A percentile compares a stretch with the other conserved stretches of the same genome.
Conservation (phyloP, 331 rosid species). For the Pyracantha coccinea region DNA sequence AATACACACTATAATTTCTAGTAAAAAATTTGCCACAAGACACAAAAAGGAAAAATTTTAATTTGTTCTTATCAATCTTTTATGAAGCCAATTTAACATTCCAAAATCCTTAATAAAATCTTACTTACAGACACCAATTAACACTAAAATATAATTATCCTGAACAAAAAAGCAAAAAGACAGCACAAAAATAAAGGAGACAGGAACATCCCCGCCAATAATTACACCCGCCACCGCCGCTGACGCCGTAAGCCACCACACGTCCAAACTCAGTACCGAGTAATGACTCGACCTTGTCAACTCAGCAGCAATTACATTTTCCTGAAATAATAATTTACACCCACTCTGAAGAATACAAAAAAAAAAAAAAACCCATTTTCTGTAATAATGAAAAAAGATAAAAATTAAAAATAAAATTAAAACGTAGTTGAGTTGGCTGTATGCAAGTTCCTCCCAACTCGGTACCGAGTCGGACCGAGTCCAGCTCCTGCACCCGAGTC, state of each 20-base stretch:
- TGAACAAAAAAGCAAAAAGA: background rate
- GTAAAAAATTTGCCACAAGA: too few relatives aligned
- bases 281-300: background rate
- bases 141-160: background rate
- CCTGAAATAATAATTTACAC: slow-evolving; percentile 16
- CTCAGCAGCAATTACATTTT: background rate
- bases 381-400: background rate
- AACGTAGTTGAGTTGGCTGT: slow-evolving; percentile 47
- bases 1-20: too few relatives aligned
- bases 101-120: background rate
- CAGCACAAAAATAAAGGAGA: background rate
- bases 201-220: slow-evolving; percentile 2
- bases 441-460: slow-evolving; percentile 32
- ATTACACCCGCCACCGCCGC: background rate
- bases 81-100: background rate
- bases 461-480: slow-evolving; percentile 12
- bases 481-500: slow-evolving; percentile 32
- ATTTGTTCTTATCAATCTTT: background rate
- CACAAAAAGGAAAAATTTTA: background rate
- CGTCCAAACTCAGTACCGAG: background rate
- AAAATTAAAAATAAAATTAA: slow-evolving; percentile 6
- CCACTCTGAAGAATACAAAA: background rate
- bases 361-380: background rate
- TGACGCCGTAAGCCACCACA: background rate
- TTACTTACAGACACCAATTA: background rate